Conservation (phyloP, 1,139 yeast genomes). For the Candida sp. region DNA sequence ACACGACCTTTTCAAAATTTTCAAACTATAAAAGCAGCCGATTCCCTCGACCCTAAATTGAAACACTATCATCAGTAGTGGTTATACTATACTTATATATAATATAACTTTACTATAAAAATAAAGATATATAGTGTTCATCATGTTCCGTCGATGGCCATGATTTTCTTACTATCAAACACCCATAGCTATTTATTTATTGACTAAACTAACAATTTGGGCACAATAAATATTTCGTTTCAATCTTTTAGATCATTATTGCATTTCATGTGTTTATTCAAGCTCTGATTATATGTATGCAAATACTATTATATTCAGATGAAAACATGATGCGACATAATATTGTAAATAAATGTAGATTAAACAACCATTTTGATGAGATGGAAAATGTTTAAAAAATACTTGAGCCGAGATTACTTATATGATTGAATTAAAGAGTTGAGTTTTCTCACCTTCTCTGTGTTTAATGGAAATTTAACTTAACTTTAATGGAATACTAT, state of each 20-base stretch:
- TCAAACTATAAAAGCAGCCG: conserved; percentile 13
- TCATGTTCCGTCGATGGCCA: conserved; percentile 10
- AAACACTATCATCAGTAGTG: conserved; percentile 59
- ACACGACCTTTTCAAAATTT: no score
- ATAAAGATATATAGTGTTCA: conserved; percentile 37
- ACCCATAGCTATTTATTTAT: conserved; percentile 50
- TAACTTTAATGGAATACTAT: no score
- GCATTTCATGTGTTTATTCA: conserved; percentile 23
- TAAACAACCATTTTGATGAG: no score
- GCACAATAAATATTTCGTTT: conserved; percentile 70
- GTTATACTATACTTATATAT: conserved; percentile 60
- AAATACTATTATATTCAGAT: conserved; percentile 29
- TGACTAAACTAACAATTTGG: conserved; percentile 62
- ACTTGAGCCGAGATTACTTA: no score
- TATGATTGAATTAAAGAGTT: no score
- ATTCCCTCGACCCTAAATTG: conserved; percentile 18
- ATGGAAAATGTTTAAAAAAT: no score
- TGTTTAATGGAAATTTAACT: no score
- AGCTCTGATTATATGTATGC: conserved; percentile 20
- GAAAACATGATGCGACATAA: conserved; percentile 47
- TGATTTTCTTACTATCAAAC: conserved; percentile 6
- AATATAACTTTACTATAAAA: conserved; percentile 39
- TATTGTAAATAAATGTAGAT: no score
- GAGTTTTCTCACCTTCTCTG: no score
- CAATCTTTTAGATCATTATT: conserved; percentile 61